A percentile compares a stretch with the other conserved stretches of the same genome.
Evolutionary conservation across 768 basidiomycete genomes (phyloP).

Genomic region (Hypholoma sublateritium): DNA sequence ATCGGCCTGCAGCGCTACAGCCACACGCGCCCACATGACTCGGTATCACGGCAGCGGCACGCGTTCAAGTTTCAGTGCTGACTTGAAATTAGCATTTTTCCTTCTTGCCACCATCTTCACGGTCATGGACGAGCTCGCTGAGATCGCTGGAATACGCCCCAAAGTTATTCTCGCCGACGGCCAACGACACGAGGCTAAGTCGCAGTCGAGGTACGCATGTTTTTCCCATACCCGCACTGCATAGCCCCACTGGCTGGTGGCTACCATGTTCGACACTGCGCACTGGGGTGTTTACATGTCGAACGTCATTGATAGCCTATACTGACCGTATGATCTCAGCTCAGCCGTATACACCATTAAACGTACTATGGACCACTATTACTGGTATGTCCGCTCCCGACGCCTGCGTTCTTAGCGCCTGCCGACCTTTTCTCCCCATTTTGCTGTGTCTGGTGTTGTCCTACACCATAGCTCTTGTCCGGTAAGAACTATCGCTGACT

Average conservation of each 20-base stretch:
- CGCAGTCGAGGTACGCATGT: slow-evolving; percentile 30
- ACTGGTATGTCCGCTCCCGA: slow-evolving; percentile 22
- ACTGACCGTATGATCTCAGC: slow-evolving; percentile 21
- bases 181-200: slow-evolving; percentile 46
- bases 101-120: slow-evolving; percentile 3
- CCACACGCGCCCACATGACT: not conserved
- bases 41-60: not conserved
- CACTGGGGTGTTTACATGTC: not conserved
- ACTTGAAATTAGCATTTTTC: not conserved
- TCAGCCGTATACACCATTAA: slow-evolving; percentile 43
- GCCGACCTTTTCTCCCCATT: not conserved
- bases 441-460: not conserved
- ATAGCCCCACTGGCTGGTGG: not conserved
- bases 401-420: not conserved
- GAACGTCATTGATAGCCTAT: not conserved
- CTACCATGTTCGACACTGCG: not conserved
- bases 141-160: slow-evolving; percentile 53
- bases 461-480: slow-evolving; percentile 24
- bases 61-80: not conserved
- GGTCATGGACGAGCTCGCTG: slow-evolving; percentile 42
- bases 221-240: not conserved
- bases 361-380: slow-evolving; percentile 42
- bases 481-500: slow-evolving; percentile 16
- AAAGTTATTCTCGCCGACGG: slow-evolving; percentile 46
- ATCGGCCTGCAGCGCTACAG: not conserved